These are phyloP conservation scores for Marsdenia floribunda DNA, from an alignment of 257 asterid species.

Conservation along the genomic window DNA sequence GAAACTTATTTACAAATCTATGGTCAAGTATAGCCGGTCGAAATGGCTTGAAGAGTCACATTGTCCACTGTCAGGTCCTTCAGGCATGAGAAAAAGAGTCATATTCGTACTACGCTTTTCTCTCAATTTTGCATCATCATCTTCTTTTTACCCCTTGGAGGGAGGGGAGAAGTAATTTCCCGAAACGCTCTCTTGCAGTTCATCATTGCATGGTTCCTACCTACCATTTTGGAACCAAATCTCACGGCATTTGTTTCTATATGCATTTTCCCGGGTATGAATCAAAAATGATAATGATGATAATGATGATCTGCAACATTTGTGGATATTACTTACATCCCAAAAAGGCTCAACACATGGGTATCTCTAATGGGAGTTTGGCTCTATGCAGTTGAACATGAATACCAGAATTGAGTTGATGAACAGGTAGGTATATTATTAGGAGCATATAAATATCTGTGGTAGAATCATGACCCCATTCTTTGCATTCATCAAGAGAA, in stretches of 20 bases:
- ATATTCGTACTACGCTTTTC: neutral
- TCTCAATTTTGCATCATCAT: neutral
- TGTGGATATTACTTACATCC: constrained; percentile 16
- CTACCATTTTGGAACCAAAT: constrained; percentile 13
- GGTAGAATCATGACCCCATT: constrained; percentile 12
- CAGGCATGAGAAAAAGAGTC: constrained; percentile 31
- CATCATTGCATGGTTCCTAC: constrained; percentile 1
- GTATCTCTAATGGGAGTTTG: neutral
- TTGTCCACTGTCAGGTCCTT: constrained; percentile 49
- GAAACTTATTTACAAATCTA: constrained; percentile 36
- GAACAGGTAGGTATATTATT: neutral
- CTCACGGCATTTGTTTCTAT: constrained; percentile 13
- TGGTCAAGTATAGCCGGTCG: constrained; percentile 51
- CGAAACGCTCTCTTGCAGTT: constrained; percentile 9
- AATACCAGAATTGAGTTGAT: neutral
- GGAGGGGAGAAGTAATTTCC: constrained; percentile 3
- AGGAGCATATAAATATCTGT: constrained; percentile 5
- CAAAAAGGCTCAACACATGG: constrained; percentile 2
- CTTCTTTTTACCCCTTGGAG: constrained; percentile 4
- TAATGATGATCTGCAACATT: constrained; percentile 12
- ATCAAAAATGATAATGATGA: neutral
- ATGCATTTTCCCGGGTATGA: constrained; percentile 12
- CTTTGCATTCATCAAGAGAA: constrained; percentile 29
- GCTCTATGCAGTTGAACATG: neutral
- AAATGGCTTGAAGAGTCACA: constrained; percentile 42